phyloP scores from a whole-genome alignment of 1,284 basidiomycete species.

The Caloboletus inedulis region DNA sequence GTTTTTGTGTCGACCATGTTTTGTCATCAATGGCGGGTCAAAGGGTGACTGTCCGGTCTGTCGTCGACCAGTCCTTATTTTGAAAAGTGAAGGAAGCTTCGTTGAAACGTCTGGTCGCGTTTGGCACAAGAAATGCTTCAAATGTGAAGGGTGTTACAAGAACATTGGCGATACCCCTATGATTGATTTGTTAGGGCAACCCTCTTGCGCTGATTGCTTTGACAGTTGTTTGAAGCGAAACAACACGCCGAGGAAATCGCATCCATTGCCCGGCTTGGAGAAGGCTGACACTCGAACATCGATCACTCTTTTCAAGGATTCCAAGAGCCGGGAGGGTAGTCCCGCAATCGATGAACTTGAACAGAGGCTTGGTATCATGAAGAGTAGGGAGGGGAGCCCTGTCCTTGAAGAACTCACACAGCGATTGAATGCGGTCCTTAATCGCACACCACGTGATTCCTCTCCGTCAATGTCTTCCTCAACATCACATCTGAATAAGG shows the following conservation, averaged over 20 bases:
- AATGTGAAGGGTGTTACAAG: conserved; percentile 66
- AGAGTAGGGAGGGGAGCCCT: conserved; percentile 60
- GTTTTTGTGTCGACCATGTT: conserved; percentile 73
- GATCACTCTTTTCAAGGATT: conserved; percentile 37
- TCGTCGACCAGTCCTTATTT: conserved; percentile 61
- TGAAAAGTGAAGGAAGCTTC: conserved; percentile 74
- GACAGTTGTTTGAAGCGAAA: conserved; percentile 64
- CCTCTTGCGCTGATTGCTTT: conserved; percentile 74
- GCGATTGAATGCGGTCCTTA: conserved; percentile 45
- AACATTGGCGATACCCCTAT: conserved; percentile 70
- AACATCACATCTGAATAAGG: conserved; percentile 6
- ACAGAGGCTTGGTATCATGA: conserved; percentile 51
- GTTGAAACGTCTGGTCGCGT: conserved; percentile 63
- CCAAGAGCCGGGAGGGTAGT: conserved; percentile 45
- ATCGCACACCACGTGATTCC: conserved; percentile 34
- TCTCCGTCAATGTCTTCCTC: conserved; percentile 14
- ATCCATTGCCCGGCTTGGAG: conserved; percentile 30
- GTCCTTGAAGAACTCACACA: conserved; percentile 56
- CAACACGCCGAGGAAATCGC: conserved; percentile 40
- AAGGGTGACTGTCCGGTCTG: conserved; percentile 69
- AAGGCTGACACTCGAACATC: conserved; percentile 36
- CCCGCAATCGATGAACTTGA: conserved; percentile 57
- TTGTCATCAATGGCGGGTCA: conserved; percentile 65
- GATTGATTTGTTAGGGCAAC: conserved; percentile 76
- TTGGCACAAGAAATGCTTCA: conserved; percentile 80